phyloP scores from a whole-genome alignment of 257 asterid genomes.

The Haberlea rhodopensis region DNA sequence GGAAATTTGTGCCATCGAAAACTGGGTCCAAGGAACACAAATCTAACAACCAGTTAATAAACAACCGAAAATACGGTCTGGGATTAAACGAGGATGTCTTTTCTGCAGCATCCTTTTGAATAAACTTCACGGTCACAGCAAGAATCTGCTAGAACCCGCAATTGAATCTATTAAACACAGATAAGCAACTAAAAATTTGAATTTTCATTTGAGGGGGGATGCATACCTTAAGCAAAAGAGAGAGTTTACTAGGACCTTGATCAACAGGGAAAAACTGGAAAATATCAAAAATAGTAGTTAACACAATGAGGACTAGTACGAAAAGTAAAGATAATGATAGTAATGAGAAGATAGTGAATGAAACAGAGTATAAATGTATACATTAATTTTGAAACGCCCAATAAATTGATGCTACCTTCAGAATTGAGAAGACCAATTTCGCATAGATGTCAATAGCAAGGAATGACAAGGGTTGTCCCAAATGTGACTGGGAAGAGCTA shows the following conservation, averaged over 20 bases:
- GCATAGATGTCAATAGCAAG: constrained; percentile 94
- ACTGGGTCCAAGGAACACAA: constrained; percentile 86
- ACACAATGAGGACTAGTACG: neutral
- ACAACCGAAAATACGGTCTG: constrained; percentile 88
- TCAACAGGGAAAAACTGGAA: constrained; percentile 79
- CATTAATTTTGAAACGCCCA: constrained; percentile 15
- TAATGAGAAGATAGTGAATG: constrained; percentile 1
- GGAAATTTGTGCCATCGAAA: constrained; percentile 91
- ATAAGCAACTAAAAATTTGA: constrained; percentile 8
- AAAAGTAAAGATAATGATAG: constrained; percentile 1
- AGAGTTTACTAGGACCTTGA: constrained; percentile 66
- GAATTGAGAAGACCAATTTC: constrained; percentile 70
- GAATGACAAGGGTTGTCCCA: constrained; percentile 73
- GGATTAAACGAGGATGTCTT: constrained; percentile 69
- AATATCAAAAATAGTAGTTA: constrained; percentile 27
- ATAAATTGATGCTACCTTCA: constrained; percentile 57
- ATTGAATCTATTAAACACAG: constrained; percentile 18
- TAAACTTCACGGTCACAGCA: constrained; percentile 71
- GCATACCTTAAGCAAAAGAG: constrained; percentile 84
- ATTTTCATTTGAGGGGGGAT: neutral
- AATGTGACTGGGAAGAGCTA: constrained; percentile 60
- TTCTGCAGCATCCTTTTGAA: constrained; percentile 82
- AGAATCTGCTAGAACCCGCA: constrained; percentile 57
- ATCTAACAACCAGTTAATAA: constrained; percentile 88
- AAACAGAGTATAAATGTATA: neutral